Percentiles rank a stretch among this genome's conserved stretches.
These are phyloP conservation scores for Carex arenaria DNA, from an alignment of 202 grass and related monocot genomes.

Conservation along the genomic window DNA sequence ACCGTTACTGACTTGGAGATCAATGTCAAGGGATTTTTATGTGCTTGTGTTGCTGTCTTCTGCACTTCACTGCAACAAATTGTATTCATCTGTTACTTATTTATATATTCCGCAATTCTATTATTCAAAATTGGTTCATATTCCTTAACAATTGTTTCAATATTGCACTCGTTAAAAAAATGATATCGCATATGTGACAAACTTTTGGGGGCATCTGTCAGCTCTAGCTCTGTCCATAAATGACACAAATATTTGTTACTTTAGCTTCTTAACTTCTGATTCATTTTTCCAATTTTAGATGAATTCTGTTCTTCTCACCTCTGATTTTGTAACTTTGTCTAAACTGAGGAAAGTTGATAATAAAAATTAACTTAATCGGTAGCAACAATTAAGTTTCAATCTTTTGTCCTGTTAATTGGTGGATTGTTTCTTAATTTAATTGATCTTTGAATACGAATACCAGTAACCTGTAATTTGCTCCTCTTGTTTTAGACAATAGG, in stretches of 20 bases:
- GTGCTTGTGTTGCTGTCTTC: constrained; percentile 80
- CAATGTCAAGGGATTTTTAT: constrained; percentile 77
- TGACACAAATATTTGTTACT: not conserved
- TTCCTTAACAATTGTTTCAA: not conserved
- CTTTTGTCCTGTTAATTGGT: not conserved
- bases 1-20: constrained; percentile 87
- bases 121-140: not conserved
- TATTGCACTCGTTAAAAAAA: not conserved
- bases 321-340: not conserved
- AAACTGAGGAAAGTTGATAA: not conserved
- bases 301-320: not conserved
- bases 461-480: not conserved
- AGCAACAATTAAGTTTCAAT: not conserved
- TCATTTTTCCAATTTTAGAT: not conserved
- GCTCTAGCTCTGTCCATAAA: not conserved
- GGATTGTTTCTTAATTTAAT: not conserved
- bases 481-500: constrained; percentile 71
- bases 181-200: not conserved
- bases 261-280: not conserved
- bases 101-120: not conserved
- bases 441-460: not conserved
- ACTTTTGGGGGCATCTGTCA: not conserved
- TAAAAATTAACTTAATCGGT: not conserved
- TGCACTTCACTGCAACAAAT: constrained; percentile 97
- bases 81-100: constrained; percentile 39